phyloP scores from a whole-genome alignment of 345 rosid species.

The Pistacia integerrima region DNA sequence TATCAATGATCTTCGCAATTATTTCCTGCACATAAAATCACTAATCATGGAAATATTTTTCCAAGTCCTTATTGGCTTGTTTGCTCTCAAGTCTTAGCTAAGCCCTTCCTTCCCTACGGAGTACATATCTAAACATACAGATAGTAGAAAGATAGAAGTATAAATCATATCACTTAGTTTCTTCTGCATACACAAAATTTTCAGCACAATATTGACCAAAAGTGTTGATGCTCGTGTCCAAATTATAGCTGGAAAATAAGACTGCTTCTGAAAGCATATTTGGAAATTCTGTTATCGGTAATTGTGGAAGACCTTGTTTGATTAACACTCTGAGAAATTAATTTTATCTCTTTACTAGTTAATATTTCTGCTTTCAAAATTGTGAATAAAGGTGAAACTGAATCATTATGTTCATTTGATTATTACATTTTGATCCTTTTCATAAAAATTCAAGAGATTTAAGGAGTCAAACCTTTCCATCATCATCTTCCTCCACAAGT shows the following conservation, averaged over 20 bases:
- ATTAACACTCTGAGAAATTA: neutral
- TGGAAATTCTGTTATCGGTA: neutral
- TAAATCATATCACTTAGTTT: neutral
- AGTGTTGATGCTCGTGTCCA: neutral
- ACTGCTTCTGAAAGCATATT: too few relatives aligned
- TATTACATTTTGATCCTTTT: neutral
- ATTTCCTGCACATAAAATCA: slow-evolving; percentile 53
- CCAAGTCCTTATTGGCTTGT: neutral
- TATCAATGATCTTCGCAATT: slow-evolving; percentile 47
- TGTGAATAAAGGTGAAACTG: neutral
- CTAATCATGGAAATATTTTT: slow-evolving; percentile 2
- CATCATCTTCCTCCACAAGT: slow-evolving; percentile 56
- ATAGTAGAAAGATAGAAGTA: neutral
- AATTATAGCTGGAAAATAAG: too few relatives aligned
- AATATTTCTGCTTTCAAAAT: neutral
- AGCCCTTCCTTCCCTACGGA: too few relatives aligned
- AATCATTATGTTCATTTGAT: neutral
- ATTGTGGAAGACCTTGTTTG: slow-evolving; percentile 1
- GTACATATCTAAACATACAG: neutral
- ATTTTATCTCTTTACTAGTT: neutral
- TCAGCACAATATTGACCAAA: neutral
- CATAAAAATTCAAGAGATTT: slow-evolving; percentile 10
- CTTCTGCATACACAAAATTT: neutral
- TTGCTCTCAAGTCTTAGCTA: neutral
- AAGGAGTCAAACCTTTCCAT: slow-evolving; percentile 57